phyloP scores from a whole-genome alignment of 129 eudicot genomes.

The Daucus carota region DNA sequence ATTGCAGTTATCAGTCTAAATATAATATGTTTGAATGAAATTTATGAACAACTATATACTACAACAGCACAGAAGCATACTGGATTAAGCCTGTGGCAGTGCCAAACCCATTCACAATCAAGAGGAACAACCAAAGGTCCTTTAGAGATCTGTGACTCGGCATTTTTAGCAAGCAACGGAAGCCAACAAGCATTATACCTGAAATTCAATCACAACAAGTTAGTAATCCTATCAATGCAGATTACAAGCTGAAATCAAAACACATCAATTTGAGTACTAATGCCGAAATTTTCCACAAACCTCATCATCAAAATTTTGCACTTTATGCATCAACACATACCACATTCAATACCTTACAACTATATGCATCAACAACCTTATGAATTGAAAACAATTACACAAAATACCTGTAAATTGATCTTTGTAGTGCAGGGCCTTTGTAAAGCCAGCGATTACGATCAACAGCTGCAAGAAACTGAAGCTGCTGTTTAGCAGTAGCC shows the following conservation, averaged over 20 bases:
- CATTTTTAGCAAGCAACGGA: slow-evolving; percentile 75
- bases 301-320: neutral
- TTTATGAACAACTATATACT: neutral
- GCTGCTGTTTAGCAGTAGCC: slow-evolving; percentile 67
- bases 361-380: neutral
- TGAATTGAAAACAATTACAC: neutral
- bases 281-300: too few relatives aligned
- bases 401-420: slow-evolving; percentile 59
- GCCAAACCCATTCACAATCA: slow-evolving; percentile 99
- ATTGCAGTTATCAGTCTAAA: slow-evolving; percentile 7
- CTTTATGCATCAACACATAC: neutral
- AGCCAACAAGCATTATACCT: slow-evolving; percentile 96
- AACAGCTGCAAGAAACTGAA: slow-evolving; percentile 65
- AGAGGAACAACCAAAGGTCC: slow-evolving; percentile 95
- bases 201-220: neutral
- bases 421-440: slow-evolving; percentile 41
- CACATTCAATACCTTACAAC: neutral
- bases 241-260: neutral
- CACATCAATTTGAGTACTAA: too few relatives aligned
- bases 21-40: neutral
- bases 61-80: slow-evolving; percentile 35
- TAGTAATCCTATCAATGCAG: too few relatives aligned
- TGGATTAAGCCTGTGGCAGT: slow-evolving; percentile 95
- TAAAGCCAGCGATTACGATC: slow-evolving; percentile 80
- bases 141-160: slow-evolving; percentile 36